Conservation (phyloP, 306 rosid genomes). For the Prunus padus region DNA sequence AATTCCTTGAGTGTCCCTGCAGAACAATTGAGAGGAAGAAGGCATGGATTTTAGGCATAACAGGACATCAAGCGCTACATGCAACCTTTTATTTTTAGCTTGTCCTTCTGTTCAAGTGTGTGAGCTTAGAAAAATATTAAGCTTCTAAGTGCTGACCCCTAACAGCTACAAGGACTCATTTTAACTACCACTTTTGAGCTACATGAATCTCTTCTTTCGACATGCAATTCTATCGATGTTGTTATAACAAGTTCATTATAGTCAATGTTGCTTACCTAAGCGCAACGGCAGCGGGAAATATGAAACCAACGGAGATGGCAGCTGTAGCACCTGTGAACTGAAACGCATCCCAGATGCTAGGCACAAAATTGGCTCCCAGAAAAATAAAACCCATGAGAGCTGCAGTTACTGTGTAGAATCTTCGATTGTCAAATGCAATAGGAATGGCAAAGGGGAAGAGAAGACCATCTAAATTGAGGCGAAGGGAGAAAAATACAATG, state of each 20-base stretch:
- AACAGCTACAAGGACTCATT: no score
- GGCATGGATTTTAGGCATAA: not conserved
- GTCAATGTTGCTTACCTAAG: slow-evolving; percentile 46
- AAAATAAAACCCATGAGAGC: slow-evolving; percentile 55
- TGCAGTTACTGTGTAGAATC: slow-evolving; percentile 54
- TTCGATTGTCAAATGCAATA: slow-evolving; percentile 42
- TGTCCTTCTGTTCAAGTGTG: no score
- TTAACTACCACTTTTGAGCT: no score
- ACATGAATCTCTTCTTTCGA: no score
- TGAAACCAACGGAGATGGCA: slow-evolving; percentile 53
- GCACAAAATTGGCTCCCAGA: slow-evolving; percentile 68
- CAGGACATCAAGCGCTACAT: not conserved
- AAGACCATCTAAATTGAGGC: slow-evolving; percentile 68
- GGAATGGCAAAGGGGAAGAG: slow-evolving; percentile 66
- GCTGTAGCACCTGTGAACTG: slow-evolving; percentile 85
- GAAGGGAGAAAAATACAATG: slow-evolving; percentile 69
- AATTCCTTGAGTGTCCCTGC: slow-evolving; percentile 63
- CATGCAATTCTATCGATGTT: not conserved
- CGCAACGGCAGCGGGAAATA: slow-evolving; percentile 62
- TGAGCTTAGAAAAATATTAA: no score
- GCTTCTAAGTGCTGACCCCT: not conserved
- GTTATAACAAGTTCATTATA: not conserved
- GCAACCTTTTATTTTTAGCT: not conserved
- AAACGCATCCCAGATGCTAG: slow-evolving; percentile 82
- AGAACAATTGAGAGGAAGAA: slow-evolving; percentile 1